phyloP scores from a whole-genome alignment of 345 rosid genomes.

The sweet orange (Citrus sinensis) region DNA sequence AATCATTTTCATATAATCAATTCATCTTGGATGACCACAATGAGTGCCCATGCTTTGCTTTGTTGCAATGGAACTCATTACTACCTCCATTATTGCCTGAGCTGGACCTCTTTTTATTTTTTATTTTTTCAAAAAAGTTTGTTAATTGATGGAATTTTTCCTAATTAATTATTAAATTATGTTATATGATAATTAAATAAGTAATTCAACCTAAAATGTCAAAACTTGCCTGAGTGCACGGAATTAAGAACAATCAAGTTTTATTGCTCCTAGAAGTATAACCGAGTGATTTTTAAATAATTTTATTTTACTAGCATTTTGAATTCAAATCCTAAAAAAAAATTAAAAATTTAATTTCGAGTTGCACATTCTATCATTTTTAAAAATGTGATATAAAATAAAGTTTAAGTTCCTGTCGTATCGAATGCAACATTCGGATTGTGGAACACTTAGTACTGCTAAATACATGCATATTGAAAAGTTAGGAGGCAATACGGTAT shows the following conservation, averaged over 20 bases:
- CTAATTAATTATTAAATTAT: no score
- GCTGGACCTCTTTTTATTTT: background rate
- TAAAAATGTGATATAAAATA: no score
- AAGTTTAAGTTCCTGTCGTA: no score
- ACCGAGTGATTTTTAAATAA: no score
- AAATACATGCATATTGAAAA: background rate
- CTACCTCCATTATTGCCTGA: background rate
- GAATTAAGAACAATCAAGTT: background rate
- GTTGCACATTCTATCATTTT: no score
- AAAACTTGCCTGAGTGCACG: no score
- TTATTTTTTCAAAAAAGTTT: background rate
- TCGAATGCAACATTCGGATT: background rate
- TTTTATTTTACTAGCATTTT: no score
- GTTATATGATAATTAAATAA: background rate
- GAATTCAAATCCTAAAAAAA: no score
- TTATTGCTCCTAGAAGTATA: background rate
- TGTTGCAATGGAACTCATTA: background rate
- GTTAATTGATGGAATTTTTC: no score
- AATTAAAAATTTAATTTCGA: no score
- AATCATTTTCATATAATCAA: background rate
- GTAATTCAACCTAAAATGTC: no score
- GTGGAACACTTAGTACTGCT: background rate
- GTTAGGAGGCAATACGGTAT: background rate
- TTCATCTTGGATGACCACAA: background rate
- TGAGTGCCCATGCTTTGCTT: background rate